Evolutionary conservation across 805 yeast species (phyloP).

Genomic region (Saccharomyces paradoxus): DNA sequence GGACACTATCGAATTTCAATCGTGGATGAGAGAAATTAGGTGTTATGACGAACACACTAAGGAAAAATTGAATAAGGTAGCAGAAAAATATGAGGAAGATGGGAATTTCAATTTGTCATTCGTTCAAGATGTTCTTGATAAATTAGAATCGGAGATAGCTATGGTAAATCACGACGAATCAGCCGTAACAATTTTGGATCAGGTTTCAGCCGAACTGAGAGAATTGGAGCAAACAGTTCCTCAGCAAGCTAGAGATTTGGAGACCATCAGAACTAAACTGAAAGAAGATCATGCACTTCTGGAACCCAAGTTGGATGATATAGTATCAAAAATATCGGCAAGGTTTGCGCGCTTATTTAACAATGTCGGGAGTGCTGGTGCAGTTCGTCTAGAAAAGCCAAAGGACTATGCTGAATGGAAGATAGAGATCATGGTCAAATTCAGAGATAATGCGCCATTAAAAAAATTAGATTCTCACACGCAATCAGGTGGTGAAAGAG

Average conservation of each 20-base stretch:
- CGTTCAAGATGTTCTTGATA: conserved; percentile 35
- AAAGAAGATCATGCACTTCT: conserved; percentile 38
- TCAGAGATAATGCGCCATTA: conserved; percentile 67
- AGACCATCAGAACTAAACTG: conserved; percentile 32
- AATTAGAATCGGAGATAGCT: conserved; percentile 40
- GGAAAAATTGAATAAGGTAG: conserved; percentile 34
- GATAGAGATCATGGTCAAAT: conserved; percentile 74
- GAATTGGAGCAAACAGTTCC: conserved; percentile 19
- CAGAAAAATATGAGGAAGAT: conserved; percentile 31
- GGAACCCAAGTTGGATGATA: conserved; percentile 51
- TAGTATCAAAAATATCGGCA: conserved; percentile 49
- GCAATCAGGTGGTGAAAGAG: conserved; percentile 97
- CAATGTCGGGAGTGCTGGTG: conserved; percentile 82
- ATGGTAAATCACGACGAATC: conserved; percentile 34
- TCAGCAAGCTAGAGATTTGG: conserved; percentile 13
- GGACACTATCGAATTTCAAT: conserved; percentile 20
- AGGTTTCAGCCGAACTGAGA: conserved; percentile 19
- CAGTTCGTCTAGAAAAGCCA: conserved; percentile 49
- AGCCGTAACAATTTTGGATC: conserved; percentile 30
- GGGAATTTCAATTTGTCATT: conserved; percentile 33
- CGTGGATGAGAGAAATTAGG: conserved; percentile 25
- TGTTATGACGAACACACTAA: conserved; percentile 35
- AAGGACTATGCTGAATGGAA: conserved; percentile 64
- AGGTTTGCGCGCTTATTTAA: conserved; percentile 62
- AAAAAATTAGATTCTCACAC: conserved; percentile 73